Percentiles rank a stretch among this genome's conserved stretches.
phyloP scores from a whole-genome alignment of 2,329 filamentous ascomycete species.

The Fusarium graminum region DNA sequence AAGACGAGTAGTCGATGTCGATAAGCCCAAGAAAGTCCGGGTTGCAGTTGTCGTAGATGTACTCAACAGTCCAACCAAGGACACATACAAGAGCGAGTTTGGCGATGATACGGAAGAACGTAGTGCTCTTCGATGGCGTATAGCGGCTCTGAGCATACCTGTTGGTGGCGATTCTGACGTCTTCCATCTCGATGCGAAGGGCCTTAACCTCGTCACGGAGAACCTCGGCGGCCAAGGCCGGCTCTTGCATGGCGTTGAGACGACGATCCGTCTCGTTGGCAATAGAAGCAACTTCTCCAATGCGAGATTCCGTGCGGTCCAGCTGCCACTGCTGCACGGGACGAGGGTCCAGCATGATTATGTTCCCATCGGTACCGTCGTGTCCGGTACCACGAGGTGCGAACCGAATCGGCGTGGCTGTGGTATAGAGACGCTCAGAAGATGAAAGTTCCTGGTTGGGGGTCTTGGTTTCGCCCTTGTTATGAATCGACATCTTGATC shows the following conservation, averaged over 20 bases:
- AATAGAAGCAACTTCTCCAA: background rate
- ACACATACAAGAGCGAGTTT: background rate
- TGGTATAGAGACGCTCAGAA: conserved; percentile 3
- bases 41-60: background rate
- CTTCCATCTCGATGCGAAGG: background rate
- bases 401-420: background rate
- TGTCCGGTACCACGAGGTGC: background rate
- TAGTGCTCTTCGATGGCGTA: background rate
- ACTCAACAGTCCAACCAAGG: background rate
- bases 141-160: background rate
- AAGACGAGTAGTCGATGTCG: background rate
- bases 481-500: background rate
- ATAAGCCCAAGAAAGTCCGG: background rate
- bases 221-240: background rate
- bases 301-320: background rate
- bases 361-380: background rate
- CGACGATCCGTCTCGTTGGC: background rate
- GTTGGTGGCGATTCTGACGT: no score
- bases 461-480: background rate
- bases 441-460: background rate
- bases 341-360: background rate
- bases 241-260: background rate
- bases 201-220: background rate
- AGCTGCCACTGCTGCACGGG: conserved; percentile 18
- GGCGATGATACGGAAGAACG: background rate